phyloP scores from a whole-genome alignment of 257 asterid genomes.

The Plantago ovata region DNA sequence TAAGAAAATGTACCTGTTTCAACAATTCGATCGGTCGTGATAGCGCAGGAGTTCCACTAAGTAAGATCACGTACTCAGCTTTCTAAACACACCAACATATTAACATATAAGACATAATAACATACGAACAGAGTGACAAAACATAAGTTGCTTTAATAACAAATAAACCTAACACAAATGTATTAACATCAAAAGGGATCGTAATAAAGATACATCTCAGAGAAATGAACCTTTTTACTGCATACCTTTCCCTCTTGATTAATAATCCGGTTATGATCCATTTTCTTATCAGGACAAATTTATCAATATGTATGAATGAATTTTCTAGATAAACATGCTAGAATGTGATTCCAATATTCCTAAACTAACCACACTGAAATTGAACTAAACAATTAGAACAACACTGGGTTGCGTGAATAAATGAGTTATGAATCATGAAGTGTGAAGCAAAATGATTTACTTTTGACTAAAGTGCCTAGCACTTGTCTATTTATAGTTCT shows the following conservation, averaged over 20 bases:
- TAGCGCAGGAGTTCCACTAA: constrained; percentile 97
- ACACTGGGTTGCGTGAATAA: neutral
- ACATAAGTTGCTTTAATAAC: constrained; percentile 5
- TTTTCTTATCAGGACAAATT: neutral
- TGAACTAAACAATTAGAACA: neutral
- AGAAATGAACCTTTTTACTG: neutral
- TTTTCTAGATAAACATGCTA: neutral
- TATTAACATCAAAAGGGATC: constrained; percentile 7
- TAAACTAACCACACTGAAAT: neutral
- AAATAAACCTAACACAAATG: constrained; percentile 9
- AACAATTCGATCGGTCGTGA: constrained; percentile 90
- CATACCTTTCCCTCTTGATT: neutral
- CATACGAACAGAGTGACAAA: neutral
- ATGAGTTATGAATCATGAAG: neutral
- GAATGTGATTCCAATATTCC: neutral
- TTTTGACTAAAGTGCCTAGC: too few species aligned
- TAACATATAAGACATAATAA: constrained; percentile 17
- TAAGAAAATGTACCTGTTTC: constrained; percentile 59
- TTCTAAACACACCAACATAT: constrained; percentile 44
- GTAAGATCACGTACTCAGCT: constrained; percentile 76
- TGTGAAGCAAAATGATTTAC: too few species aligned
- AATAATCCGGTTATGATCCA: too few species aligned
- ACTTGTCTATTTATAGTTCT: too few species aligned
- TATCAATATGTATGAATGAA: neutral
- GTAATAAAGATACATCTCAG: neutral